Conservation (phyloP, 176 grass and related monocot species). For the maize (Zea mays) region Zm-B73-REFERENCE-NAM-5.0 NC_050103.1:29815001-29815500, state of each 20-base stretch:
- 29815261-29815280: neutral
- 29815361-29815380: neutral
- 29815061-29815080: neutral
- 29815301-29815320: neutral
- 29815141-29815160: conserved; percentile 11
- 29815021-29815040: neutral
- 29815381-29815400: neutral
- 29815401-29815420: conserved; percentile 9
- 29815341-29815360: rapidly evolving
- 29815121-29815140: neutral
- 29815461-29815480: conserved; percentile 29
- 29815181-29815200: neutral
- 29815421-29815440: neutral
- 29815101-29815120: neutral
- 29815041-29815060: rapidly evolving
- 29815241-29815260: neutral
- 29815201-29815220: neutral
- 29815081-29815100: neutral
- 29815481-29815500: neutral
- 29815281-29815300: neutral
- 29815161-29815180: rapidly evolving
- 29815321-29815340: neutral
- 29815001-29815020: no score
- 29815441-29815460: neutral
- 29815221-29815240: conserved; percentile 29